phyloP scores from a whole-genome alignment of 768 basidiomycete species.

The Tephrocybe sp. region DNA sequence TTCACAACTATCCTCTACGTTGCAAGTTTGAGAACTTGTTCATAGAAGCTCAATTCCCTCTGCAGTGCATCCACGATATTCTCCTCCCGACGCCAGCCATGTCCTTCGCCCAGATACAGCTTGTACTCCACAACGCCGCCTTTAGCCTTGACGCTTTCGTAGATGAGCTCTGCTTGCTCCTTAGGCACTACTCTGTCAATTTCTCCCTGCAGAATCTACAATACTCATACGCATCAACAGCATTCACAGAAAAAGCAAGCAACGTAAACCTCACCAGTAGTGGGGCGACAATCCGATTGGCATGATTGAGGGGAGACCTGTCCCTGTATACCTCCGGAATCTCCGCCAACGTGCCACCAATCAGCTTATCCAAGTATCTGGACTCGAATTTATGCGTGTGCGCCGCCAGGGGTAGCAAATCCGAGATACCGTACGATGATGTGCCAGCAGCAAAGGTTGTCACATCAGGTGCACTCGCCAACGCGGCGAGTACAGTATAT shows the following conservation, averaged over 20 bases:
- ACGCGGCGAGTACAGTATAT: slow-evolving; percentile 56
- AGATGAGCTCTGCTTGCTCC: slow-evolving; percentile 58
- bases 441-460: slow-evolving; percentile 61
- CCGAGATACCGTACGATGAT: slow-evolving; percentile 65
- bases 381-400: slow-evolving; percentile 76
- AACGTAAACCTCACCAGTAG: slow-evolving; percentile 49
- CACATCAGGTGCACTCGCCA: slow-evolving; percentile 38
- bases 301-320: slow-evolving; percentile 62
- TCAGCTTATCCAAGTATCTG: slow-evolving; percentile 53
- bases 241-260: not conserved
- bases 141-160: slow-evolving; percentile 46
- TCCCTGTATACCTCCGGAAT: slow-evolving; percentile 56
- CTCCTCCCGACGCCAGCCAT: slow-evolving; percentile 57
- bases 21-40: slow-evolving; percentile 37
- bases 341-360: slow-evolving; percentile 57
- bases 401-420: slow-evolving; percentile 51
- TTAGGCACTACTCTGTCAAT: slow-evolving; percentile 66
- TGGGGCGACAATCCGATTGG: slow-evolving; percentile 58
- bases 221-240: not conserved
- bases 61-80: slow-evolving; percentile 53
- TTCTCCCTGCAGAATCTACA: slow-evolving; percentile 69
- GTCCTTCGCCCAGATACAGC: slow-evolving; percentile 63
- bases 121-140: slow-evolving; percentile 58
- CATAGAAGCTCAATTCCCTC: slow-evolving; percentile 53
- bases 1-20: slow-evolving; percentile 10